Conservation (phyloP, 2,329 filamentous ascomycete species). For the Colletotrichum navitas region DNA sequence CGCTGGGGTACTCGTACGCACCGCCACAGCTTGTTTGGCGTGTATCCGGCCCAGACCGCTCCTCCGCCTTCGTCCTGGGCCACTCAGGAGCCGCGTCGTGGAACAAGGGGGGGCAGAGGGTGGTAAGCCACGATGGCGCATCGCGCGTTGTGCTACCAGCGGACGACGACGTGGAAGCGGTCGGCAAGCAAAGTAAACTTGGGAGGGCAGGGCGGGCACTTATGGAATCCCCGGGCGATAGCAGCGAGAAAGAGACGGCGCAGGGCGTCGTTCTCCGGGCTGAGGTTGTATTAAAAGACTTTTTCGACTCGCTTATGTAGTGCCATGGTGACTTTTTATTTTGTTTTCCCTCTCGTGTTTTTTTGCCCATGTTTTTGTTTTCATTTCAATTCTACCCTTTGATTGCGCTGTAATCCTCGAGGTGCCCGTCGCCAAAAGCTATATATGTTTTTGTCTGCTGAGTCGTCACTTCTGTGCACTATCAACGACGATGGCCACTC, state of each 20-base stretch:
- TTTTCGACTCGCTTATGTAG: slow-evolving; percentile 20
- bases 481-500: slow-evolving; percentile 21
- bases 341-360: not conserved
- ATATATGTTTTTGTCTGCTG: not conserved
- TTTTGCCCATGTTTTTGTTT: not conserved
- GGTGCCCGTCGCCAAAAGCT: not conserved
- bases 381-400: not conserved
- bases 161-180: slow-evolving; percentile 17
- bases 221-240: slow-evolving; percentile 32
- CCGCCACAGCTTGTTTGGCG: slow-evolving; percentile 29
- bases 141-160: not conserved
- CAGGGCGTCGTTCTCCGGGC: slow-evolving; percentile 17
- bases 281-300: slow-evolving; percentile 17
- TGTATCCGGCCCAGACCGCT: slow-evolving; percentile 28
- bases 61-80: not conserved
- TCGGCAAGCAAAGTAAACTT: not conserved
- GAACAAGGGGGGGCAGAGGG: not conserved
- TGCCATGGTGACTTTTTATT: not conserved
- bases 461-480: not conserved
- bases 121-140: slow-evolving; percentile 28
- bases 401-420: not conserved
- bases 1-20: slow-evolving; percentile 31
- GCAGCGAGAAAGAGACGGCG: slow-evolving; percentile 6
- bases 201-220: slow-evolving; percentile 11
- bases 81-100: slow-evolving; percentile 18